Conservation (phyloP, 2,329 filamentous ascomycete genomes). For the Penicillium sp. region DNA sequence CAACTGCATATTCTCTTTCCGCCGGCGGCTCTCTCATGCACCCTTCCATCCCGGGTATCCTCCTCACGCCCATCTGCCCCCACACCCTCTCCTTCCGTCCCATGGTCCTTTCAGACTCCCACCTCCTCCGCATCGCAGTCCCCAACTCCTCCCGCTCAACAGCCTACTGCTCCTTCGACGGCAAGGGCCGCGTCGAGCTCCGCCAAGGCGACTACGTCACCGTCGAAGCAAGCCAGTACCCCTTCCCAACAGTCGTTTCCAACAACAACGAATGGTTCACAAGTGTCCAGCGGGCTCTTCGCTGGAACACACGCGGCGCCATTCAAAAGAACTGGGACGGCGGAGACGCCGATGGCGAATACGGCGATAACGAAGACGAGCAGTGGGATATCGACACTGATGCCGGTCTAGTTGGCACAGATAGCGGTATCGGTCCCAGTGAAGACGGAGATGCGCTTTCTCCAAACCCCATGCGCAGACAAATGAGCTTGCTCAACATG, state of each 20-base stretch:
- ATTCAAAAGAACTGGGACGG: conserved; percentile 82
- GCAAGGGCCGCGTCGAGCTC: conserved; percentile 92
- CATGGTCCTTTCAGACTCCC: conserved; percentile 95
- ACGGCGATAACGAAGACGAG: conserved; percentile 55
- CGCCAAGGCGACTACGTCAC: conserved; percentile 93
- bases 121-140: conserved; percentile 85
- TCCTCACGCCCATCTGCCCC: conserved; percentile 95
- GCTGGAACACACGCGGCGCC: conserved; percentile 93
- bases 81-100: conserved; percentile 96
- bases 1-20: conserved; percentile 93
- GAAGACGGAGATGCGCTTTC: conserved; percentile 63
- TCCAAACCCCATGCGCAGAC: conserved; percentile 68
- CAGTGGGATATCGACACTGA: conserved; percentile 97
- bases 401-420: conserved; percentile 41
- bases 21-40: conserved; percentile 95
- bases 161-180: conserved; percentile 96
- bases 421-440: conserved; percentile 57
- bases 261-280: conserved; percentile 95
- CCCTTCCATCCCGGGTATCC: conserved; percentile 93
- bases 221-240: conserved; percentile 92
- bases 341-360: conserved; percentile 35
- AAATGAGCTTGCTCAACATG: conserved; percentile 73
- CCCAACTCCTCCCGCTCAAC: conserved; percentile 84
- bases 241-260: conserved; percentile 93
- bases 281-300: conserved; percentile 84